phyloP scores from a whole-genome alignment of 441 rosid species.

The Theobroma grandiflorum region DNA sequence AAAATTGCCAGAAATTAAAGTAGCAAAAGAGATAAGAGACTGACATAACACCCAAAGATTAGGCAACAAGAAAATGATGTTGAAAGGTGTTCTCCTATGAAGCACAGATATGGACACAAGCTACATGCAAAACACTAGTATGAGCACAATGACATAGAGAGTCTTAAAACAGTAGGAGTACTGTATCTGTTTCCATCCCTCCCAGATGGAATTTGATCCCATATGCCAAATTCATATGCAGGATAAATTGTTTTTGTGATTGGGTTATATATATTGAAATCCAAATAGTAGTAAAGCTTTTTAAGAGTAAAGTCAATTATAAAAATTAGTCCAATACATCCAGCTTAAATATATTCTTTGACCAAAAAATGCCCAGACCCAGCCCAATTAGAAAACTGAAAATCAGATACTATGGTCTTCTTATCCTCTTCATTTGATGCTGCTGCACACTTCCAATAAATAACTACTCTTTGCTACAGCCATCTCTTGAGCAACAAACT shows the following conservation, averaged over 20 bases:
- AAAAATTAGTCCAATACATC: not conserved
- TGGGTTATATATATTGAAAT: not conserved
- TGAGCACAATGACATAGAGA: not conserved
- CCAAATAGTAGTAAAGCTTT: not conserved
- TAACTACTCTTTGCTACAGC: not conserved
- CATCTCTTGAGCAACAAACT: not conserved
- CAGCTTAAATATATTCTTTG: not conserved
- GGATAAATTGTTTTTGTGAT: not conserved
- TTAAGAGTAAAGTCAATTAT: not conserved
- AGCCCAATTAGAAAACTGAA: not conserved
- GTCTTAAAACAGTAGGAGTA: not conserved
- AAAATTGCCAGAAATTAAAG: conserved; percentile 8
- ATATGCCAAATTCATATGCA: not conserved
- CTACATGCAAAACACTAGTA: not conserved
- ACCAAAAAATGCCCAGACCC: not conserved
- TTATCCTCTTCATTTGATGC: not conserved
- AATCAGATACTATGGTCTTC: not conserved
- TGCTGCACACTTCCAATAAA: not conserved
- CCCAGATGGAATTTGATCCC: not conserved
- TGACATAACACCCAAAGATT: conserved; percentile 13
- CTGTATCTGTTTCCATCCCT: not conserved
- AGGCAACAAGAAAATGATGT: not conserved
- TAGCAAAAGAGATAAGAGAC: conserved; percentile 13
- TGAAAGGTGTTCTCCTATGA: not conserved
- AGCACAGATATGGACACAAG: not conserved